Evolutionary conservation across 2,329 filamentous ascomycete species (phyloP).

Genomic region (Esteya vermicola): DNA sequence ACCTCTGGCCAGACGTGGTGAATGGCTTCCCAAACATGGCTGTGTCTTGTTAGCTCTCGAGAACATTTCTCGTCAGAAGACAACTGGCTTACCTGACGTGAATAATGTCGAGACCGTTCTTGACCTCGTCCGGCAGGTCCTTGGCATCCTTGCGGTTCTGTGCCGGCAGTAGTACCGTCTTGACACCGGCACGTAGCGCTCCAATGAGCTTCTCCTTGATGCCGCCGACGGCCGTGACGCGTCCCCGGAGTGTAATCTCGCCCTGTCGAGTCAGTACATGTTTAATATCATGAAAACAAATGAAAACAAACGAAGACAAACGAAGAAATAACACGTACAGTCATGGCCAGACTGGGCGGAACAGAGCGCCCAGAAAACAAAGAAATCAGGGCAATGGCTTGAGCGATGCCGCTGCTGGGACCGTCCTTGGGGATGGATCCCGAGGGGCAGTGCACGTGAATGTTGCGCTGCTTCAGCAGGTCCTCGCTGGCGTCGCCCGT

Average conservation of each 20-base stretch:
- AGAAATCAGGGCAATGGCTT: constrained; percentile 85
- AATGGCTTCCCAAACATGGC: constrained; percentile 57
- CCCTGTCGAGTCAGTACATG: too few species aligned
- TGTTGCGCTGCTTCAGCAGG: constrained; percentile 87
- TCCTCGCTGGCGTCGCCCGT: constrained; percentile 70
- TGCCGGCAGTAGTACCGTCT: constrained; percentile 77
- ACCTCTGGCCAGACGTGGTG: constrained; percentile 80
- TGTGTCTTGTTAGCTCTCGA: too few species aligned
- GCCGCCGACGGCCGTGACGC: constrained; percentile 86
- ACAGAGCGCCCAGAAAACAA: constrained; percentile 78
- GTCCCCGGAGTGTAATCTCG: constrained; percentile 67
- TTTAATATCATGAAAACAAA: constrained; percentile 1
- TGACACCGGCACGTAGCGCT: constrained; percentile 81
- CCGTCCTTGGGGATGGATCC: constrained; percentile 94
- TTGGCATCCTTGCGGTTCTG: constrained; percentile 86
- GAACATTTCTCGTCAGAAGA: too few species aligned
- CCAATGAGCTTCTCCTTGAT: constrained; percentile 99
- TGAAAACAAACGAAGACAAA: constrained; percentile 3
- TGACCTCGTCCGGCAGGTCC: constrained; percentile 83
- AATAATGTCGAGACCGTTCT: constrained; percentile 72
- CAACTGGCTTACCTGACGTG: constrained; percentile 59
- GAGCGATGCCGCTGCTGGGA: constrained; percentile 74
- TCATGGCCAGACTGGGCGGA: constrained; percentile 91
- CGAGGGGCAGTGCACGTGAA: constrained; percentile 92
- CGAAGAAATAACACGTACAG: constrained; percentile 27